Evolutionary conservation across 805 yeast genomes (phyloP).

Genomic region (Cyberlindnera maclurae): DNA sequence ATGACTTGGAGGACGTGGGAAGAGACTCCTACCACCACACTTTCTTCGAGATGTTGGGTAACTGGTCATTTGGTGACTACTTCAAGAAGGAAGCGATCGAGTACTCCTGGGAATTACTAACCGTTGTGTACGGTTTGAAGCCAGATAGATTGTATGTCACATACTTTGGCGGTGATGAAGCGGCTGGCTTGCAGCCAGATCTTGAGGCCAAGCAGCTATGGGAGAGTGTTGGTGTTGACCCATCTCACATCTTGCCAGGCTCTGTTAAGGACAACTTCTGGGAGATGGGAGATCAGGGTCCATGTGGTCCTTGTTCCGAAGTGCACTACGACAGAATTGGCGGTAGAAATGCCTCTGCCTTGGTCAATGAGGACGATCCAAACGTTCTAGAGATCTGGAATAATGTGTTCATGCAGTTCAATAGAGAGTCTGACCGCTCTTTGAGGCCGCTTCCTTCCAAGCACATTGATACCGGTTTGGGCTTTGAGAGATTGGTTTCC

Average conservation of each 20-base stretch:
- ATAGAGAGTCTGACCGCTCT: constrained; percentile 83
- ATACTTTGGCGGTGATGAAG: constrained; percentile 89
- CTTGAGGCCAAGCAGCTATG: constrained; percentile 86
- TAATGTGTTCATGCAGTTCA: constrained; percentile 92
- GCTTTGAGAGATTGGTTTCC: constrained; percentile 95
- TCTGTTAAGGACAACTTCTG: constrained; percentile 89
- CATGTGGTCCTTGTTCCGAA: constrained; percentile 99
- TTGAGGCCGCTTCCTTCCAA: constrained; percentile 83
- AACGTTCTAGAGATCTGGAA: constrained; percentile 98
- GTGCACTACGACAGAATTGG: constrained; percentile 97
- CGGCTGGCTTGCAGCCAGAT: constrained; percentile 83
- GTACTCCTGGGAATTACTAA: constrained; percentile 87
- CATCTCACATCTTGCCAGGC: constrained; percentile 91
- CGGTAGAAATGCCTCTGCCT: constrained; percentile 86
- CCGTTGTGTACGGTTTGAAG: constrained; percentile 75
- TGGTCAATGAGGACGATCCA: constrained; percentile 97
- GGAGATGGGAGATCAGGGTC: constrained; percentile 99
- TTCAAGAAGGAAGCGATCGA: constrained; percentile 90
- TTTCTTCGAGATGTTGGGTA: constrained; percentile 98
- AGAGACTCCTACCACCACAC: constrained; percentile 97
- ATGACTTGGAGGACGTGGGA: constrained; percentile 97
- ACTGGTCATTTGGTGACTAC: constrained; percentile 99
- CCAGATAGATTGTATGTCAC: constrained; percentile 84
- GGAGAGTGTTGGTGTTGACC: constrained; percentile 82
- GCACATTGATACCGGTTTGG: constrained; percentile 98